phyloP scores from a whole-genome alignment of 305 asterid species.

The Fraxinus floribunda region DNA sequence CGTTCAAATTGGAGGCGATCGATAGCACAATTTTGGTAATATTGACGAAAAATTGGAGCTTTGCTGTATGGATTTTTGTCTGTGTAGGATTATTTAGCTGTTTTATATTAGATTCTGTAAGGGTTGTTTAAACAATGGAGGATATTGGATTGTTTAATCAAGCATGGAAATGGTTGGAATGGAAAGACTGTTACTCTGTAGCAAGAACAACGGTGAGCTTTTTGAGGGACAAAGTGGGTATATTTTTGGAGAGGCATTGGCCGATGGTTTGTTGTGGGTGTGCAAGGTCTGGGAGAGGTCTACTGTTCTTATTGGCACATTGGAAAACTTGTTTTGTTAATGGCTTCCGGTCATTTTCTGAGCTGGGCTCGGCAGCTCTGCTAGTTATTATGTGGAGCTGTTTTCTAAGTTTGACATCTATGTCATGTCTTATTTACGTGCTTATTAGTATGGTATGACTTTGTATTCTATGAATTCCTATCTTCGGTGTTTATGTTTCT shows the following conservation, averaged over 20 bases:
- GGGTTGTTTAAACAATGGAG: constrained; percentile 64
- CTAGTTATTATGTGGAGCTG: constrained; percentile 97
- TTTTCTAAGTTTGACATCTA: constrained; percentile 91
- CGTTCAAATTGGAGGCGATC: constrained; percentile 25
- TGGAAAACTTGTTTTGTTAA: constrained; percentile 76
- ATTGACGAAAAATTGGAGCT: constrained; percentile 23
- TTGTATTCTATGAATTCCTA: constrained; percentile 9
- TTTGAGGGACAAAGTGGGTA: constrained; percentile 68
- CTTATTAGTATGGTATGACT: constrained; percentile 92
- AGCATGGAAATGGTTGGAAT: constrained; percentile 86
- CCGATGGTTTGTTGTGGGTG: constrained; percentile 87
- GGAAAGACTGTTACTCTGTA: constrained; percentile 69
- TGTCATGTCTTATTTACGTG: constrained; percentile 88
- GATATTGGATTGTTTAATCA: constrained; percentile 94
- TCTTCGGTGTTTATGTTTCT: constrained; percentile 1
- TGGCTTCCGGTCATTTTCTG: constrained; percentile 66
- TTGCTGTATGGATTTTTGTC: constrained; percentile 20
- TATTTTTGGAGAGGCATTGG: constrained; percentile 86
- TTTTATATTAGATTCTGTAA: constrained; percentile 23
- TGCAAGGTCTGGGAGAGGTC: constrained; percentile 49
- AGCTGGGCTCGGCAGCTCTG: constrained; percentile 87
- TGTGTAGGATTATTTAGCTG: constrained; percentile 27
- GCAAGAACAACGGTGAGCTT: constrained; percentile 52
- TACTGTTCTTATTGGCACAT: constrained; percentile 54
- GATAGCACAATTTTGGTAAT: constrained; percentile 16